phyloP scores from a whole-genome alignment of 108 stramenopile species.

The Nitzschia sp. region DNA sequence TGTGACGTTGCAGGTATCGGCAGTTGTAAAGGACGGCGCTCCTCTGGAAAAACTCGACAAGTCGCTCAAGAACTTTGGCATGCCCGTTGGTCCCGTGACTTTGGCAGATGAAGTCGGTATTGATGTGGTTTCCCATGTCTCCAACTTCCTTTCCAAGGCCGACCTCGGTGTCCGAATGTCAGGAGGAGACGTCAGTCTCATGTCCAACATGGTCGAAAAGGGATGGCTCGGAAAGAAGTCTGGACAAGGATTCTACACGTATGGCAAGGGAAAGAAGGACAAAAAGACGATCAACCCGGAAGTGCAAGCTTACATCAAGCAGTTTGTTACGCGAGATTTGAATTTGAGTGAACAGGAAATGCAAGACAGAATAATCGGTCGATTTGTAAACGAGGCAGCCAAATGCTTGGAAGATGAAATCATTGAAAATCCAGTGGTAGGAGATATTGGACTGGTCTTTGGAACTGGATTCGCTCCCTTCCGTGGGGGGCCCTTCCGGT shows the following conservation, averaged over 20 bases:
- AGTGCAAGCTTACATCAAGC: constrained; percentile 69
- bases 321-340: constrained; percentile 63
- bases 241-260: constrained; percentile 97
- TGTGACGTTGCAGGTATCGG: constrained; percentile 41
- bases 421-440: constrained; percentile 94
- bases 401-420: constrained; percentile 98
- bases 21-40: constrained; percentile 86
- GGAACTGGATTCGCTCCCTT: constrained; percentile 99
- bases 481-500: constrained; percentile 98
- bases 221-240: constrained; percentile 96
- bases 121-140: constrained; percentile 95
- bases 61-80: constrained; percentile 94
- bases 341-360: constrained; percentile 84
- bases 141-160: constrained; percentile 88
- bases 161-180: constrained; percentile 95
- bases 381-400: constrained; percentile 98
- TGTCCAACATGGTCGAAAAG: constrained; percentile 95
- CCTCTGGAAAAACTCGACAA: constrained; percentile 88
- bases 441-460: constrained; percentile 99
- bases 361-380: constrained; percentile 92
- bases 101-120: constrained; percentile 96
- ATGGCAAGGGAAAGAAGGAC: constrained; percentile 78
- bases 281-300: constrained; percentile 91
- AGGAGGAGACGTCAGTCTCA: constrained; percentile 90
- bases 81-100: constrained; percentile 94